phyloP scores from a whole-genome alignment of 768 basidiomycete genomes.

The Boletus fagicola region DNA sequence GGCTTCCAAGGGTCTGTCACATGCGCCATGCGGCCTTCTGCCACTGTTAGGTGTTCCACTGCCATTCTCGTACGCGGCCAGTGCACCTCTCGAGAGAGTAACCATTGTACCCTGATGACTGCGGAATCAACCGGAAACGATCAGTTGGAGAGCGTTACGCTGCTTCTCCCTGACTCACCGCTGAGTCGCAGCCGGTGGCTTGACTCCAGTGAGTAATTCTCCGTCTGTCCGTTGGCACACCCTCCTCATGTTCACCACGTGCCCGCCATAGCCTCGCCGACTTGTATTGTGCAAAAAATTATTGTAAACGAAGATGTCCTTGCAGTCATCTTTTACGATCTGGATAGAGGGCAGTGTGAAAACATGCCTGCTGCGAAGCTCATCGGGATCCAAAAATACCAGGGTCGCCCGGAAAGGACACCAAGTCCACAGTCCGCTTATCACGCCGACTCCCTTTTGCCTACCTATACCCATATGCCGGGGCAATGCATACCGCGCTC shows the following conservation, averaged over 20 bases:
- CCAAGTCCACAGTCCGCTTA: constrained; percentile 29
- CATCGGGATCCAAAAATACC: constrained; percentile 47
- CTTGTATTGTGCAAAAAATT: constrained; percentile 69
- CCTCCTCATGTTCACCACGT: constrained; percentile 31
- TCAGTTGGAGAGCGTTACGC: constrained; percentile 47
- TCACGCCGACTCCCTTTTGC: constrained; percentile 31
- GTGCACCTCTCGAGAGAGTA: constrained; percentile 54
- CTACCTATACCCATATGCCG: constrained; percentile 31
- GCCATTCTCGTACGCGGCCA: constrained; percentile 51
- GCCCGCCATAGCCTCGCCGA: constrained; percentile 44
- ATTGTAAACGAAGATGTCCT: constrained; percentile 61
- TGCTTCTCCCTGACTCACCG: constrained; percentile 63
- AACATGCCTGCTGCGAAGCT: constrained; percentile 61
- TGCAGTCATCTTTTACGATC: constrained; percentile 64
- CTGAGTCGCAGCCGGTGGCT: constrained; percentile 70
- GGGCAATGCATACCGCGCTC: constrained; percentile 39
- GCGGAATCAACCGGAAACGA: constrained; percentile 50
- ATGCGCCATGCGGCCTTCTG: constrained; percentile 51
- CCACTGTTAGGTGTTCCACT: constrained; percentile 62
- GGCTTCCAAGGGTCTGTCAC: constrained; percentile 61
- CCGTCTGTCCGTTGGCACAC: constrained; percentile 5
- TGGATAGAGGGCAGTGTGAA: constrained; percentile 55
- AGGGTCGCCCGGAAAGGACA: constrained; percentile 29
- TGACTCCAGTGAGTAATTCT: constrained; percentile 53
- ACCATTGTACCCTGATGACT: constrained; percentile 32